A percentile compares a stretch with the other conserved stretches of the same genome.
Conservation (phyloP, 306 rosid species). For the Corylus americana region DNA sequence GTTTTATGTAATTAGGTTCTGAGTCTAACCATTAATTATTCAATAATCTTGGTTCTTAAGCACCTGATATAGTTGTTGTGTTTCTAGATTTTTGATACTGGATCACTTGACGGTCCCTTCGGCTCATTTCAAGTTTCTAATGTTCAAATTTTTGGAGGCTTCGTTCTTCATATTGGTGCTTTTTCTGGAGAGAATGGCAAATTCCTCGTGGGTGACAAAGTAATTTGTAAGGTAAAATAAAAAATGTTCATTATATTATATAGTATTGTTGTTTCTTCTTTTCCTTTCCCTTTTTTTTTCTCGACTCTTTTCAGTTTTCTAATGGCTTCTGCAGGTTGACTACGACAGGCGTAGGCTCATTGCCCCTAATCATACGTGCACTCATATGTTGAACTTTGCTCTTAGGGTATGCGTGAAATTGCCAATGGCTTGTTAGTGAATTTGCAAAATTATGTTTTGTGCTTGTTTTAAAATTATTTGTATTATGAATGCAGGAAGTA, state of each 20-base stretch:
- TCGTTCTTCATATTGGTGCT: constrained; percentile 81
- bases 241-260: not conserved
- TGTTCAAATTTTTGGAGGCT: constrained; percentile 92
- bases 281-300: not conserved
- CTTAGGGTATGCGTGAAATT: constrained; percentile 64
- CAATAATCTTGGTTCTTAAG: constrained; percentile 14
- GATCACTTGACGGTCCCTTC: constrained; percentile 63
- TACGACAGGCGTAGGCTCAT: constrained; percentile 73
- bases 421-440: constrained; percentile 2
- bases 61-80: constrained; percentile 23
- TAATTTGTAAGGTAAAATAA: constrained; percentile 67
- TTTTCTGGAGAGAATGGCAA: constrained; percentile 48
- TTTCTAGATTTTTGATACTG: constrained; percentile 86
- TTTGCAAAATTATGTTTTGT: constrained; percentile 2
- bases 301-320: constrained; percentile 19
- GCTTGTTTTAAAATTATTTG: constrained; percentile 27
- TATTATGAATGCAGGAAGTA: constrained; percentile 63
- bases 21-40: not conserved
- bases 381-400: constrained; percentile 96
- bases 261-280: not conserved
- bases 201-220: constrained; percentile 74
- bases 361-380: constrained; percentile 98
- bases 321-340: constrained; percentile 66
- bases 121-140: constrained; percentile 69
- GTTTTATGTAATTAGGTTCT: not conserved